Base-by-base conservation (phyloP, 495 filamentous ascomycete species). In the Astrocystis sublimbata region DNA sequence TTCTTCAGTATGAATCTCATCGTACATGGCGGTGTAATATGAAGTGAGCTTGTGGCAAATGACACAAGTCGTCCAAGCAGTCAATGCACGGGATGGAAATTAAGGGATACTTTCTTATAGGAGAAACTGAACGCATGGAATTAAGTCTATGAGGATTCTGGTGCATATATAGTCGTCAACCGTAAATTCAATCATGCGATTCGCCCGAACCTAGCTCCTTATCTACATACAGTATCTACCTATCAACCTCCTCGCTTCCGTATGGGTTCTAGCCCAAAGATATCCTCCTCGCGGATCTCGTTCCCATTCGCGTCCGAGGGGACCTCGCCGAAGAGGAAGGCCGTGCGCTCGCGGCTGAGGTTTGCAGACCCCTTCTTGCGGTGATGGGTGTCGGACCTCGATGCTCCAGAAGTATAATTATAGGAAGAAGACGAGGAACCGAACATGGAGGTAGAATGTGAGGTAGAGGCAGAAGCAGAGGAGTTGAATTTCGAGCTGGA, bases 301-400 rank as follows among this genome's bases (percentile, higher is more conserved):
- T 63, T 62, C 0, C 65, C 68, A 6, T 60, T 55, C 26, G 42
- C 58, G 3, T 72, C 75, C 10, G 69, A 64, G 31, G 73, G 68
- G 6, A 76, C 76, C 38, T 85, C 83, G 10, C 82, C 83, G 69
- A 85, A 85, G 17, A 85, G 70, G 63, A 85, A 85, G 4, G 82
- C 81, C 40, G 82, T 81, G 47, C 78, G 75, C 61, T 83, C 83
- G 63, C 81, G 77, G 52, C 66, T 78, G 2, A 74, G 75, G 60
- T 74, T 81, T 1, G 71, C 71, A 5, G 76, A 76, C 7, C 76
- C 74, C 56, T 78, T 75, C 66, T 80, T 74, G 52, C 68, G 64
- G 53, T 72, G 64, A 51, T 72, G 69, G 21, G 30, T 33, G 24
- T 21, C 57, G 38, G n/a, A 21, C 51, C 45, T 28, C 19, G 51